phyloP scores from a whole-genome alignment of 2,329 filamentous ascomycete species.

The Penicillium sp. region DNA sequence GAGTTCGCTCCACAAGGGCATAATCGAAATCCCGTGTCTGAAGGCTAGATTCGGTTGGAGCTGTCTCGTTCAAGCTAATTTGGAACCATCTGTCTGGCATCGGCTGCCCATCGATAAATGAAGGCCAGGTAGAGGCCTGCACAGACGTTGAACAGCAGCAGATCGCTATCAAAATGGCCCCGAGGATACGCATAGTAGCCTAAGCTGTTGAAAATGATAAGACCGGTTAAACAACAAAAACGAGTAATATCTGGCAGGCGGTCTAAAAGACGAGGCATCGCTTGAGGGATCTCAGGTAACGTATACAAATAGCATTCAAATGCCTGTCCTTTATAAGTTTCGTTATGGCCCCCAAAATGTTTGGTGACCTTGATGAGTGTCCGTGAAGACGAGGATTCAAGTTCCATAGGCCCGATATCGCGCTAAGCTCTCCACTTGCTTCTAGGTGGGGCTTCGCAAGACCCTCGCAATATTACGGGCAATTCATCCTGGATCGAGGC shows the following conservation, averaged over 20 bases:
- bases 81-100: constrained; percentile 1
- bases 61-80: neutral
- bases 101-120: constrained; percentile 5
- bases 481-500: too few species aligned
- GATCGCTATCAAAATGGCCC: neutral
- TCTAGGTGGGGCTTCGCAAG: too few species aligned
- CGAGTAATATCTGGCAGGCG: neutral
- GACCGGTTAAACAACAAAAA: neutral
- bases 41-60: neutral
- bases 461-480: too few species aligned
- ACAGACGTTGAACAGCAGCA: constrained; percentile 6
- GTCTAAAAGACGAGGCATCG: neutral
- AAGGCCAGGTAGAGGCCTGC: constrained; percentile 5
- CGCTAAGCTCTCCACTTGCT: too few species aligned
- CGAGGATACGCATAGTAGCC: constrained; percentile 1
- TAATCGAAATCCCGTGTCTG: neutral
- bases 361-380: too few species aligned
- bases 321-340: too few species aligned
- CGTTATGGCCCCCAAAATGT: too few species aligned
- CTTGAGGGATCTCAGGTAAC: neutral
- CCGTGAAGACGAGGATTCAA: too few species aligned
- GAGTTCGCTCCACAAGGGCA: neutral
- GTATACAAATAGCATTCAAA: too few species aligned
- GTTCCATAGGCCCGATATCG: too few species aligned
- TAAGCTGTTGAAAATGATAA: neutral